Percentiles rank a stretch among this genome's conserved stretches.
These are phyloP conservation scores for Podospora fimiseda DNA, from an alignment of 495 filamentous ascomycete species.

Conservation along the genomic window DNA sequence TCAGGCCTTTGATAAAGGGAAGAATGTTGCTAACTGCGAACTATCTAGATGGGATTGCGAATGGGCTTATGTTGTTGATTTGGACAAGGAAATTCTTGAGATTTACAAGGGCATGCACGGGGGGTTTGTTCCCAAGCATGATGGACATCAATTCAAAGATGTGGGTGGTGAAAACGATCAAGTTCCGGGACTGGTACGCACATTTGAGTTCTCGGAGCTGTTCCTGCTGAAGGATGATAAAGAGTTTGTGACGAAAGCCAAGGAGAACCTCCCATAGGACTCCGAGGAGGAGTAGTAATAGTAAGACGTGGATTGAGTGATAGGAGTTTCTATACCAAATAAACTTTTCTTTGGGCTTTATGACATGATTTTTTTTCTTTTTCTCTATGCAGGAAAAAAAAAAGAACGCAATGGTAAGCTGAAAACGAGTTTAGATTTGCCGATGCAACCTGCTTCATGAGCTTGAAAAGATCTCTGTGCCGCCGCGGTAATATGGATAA, in stretches of 20 bases:
- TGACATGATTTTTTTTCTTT: too few species aligned
- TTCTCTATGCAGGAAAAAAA: not conserved
- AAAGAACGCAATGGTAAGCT: not conserved
- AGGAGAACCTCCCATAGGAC: not conserved
- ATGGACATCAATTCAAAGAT: slow-evolving; percentile 10
- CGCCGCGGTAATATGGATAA: slow-evolving; percentile 20
- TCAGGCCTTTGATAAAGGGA: too few species aligned
- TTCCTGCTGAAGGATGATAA: not conserved
- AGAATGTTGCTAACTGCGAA: too few species aligned
- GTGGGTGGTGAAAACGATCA: not conserved
- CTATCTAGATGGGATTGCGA: too few species aligned
- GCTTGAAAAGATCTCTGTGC: not conserved
- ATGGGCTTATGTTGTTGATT: slow-evolving; percentile 13
- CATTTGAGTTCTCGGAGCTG: slow-evolving; percentile 1
- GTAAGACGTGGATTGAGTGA: not conserved
- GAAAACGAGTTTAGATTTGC: slow-evolving; percentile 2
- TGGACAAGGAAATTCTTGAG: slow-evolving; percentile 15
- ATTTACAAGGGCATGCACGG: slow-evolving; percentile 3
- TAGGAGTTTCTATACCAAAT: not conserved
- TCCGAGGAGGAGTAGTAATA: not conserved
- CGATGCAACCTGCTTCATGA: slow-evolving; percentile 3
- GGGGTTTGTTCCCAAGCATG: slow-evolving; percentile 6
- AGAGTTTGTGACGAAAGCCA: slow-evolving; percentile 4
- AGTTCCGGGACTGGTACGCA: slow-evolving; percentile 3
- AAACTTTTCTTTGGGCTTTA: too few species aligned